Base-by-base conservation (phyloP, 257 asterid species). In the Solanum appendiculatum region DNA sequence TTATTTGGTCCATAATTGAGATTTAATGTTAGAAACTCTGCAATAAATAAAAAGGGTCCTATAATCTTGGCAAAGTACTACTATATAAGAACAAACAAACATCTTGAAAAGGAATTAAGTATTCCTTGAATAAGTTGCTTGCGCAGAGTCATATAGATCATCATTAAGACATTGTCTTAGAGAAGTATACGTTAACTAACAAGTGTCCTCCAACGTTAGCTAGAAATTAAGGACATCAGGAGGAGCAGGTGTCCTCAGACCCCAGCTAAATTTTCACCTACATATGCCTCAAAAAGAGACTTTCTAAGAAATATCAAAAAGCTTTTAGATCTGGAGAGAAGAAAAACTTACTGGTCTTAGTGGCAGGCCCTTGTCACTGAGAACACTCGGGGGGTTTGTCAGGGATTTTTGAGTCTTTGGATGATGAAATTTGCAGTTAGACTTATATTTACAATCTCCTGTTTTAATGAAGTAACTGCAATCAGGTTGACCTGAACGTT, bases 281-380 rank as follows among this genome's bases (percentile, higher is more conserved):
- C 83, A 40, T 77, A 77, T 12, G 60, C 84, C 60, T 78, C 39
- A 15, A 77, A 42, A 42, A 42, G 0, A 12, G 21, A 40, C 3
- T 77, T 75, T n/a, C 63, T 42, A 78, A 44, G 63, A 44, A 44
- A 44, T 25, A 10, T 5, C 63, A 44, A 42, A 14, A 44, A n/a
- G 36, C 58, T 13, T 75, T 40, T 14, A 75, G 11, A 42, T 42
- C n/a, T 42, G 33, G 64, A 44, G 16, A 46, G 40, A 80, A 3
- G 86, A 34, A 31, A 51, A 85, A 87, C 95, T 91, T 91, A 92
- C 94, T 73, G 95, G 92, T 91, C 95, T 90, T 68, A 92, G 84
- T 58, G 95, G 94, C 87, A 93, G 89, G 89, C 94, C 95, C 56
- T 89, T 93, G 85, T 91, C 92, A 86, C 86, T 91, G 64, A 92